Evolutionary conservation across 2,329 filamentous ascomycete genomes (phyloP).

Genomic region (Neopestalotiopsis clavispora): DNA sequence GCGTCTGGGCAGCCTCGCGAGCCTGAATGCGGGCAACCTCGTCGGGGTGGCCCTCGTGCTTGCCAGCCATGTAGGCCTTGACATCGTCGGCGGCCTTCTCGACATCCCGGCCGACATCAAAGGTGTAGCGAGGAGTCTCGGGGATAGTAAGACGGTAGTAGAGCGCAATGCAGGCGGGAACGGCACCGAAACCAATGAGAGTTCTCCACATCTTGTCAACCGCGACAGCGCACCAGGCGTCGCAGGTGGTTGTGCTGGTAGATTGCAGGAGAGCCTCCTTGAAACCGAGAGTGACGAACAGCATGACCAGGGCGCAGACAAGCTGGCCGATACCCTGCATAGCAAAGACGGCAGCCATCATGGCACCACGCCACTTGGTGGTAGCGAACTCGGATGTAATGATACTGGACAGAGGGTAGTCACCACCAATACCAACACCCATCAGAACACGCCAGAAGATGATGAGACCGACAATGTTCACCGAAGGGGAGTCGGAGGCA

Average conservation of each 20-base stretch:
- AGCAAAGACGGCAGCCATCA: constrained; percentile 86
- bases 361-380: constrained; percentile 83
- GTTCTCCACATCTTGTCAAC: constrained; percentile 90
- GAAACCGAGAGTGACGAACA: constrained; percentile 77
- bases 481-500: constrained; percentile 64
- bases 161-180: constrained; percentile 80
- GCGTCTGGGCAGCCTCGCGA: constrained; percentile 55
- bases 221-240: constrained; percentile 66
- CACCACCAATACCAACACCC: constrained; percentile 74
- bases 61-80: constrained; percentile 74
- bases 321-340: constrained; percentile 89
- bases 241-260: constrained; percentile 59
- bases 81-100: constrained; percentile 76
- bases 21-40: constrained; percentile 67
- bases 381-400: constrained; percentile 89
- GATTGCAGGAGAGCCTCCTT: constrained; percentile 64
- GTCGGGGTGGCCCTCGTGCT: constrained; percentile 66
- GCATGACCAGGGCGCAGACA: constrained; percentile 73
- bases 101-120: constrained; percentile 77
- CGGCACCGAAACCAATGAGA: constrained; percentile 80
- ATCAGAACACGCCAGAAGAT: constrained; percentile 85
- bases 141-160: constrained; percentile 83
- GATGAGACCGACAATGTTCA: constrained; percentile 68
- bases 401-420: constrained; percentile 82
- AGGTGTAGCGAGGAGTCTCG: constrained; percentile 87